These are phyloP conservation scores for Colletotrichum phormii DNA, from an alignment of 2,329 filamentous ascomycete species.

Conservation along the genomic window DNA sequence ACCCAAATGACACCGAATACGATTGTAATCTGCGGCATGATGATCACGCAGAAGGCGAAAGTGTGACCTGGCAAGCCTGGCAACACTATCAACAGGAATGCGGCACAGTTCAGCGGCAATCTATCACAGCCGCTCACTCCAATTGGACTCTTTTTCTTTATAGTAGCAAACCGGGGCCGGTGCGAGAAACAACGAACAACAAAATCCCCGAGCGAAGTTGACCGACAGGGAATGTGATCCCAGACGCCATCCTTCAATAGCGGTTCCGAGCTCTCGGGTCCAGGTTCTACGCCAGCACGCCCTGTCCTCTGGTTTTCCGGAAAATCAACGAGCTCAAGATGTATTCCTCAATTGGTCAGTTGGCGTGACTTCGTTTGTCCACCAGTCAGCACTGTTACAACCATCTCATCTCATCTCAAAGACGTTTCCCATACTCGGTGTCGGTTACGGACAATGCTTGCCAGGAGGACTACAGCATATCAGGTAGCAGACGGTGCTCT, in stretches of 20 bases:
- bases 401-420: not conserved
- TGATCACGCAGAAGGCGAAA: slow-evolving; percentile 1
- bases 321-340: not conserved
- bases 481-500: not conserved
- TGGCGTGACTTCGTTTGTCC: not conserved
- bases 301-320: not conserved
- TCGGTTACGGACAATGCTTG: not conserved
- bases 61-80: not conserved
- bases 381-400: not conserved
- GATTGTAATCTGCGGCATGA: slow-evolving; percentile 11
- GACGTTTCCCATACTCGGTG: not conserved
- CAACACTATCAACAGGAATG: not conserved
- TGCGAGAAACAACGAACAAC: slow-evolving; percentile 2
- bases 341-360: not conserved
- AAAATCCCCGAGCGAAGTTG: slow-evolving; percentile 29
- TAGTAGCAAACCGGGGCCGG: slow-evolving; percentile 15
- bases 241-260: slow-evolving; percentile 21
- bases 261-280: slow-evolving; percentile 29
- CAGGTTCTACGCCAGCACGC: slow-evolving; percentile 5
- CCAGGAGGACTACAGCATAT: not conserved
- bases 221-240: slow-evolving; percentile 16
- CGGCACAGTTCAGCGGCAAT: slow-evolving; percentile 11
- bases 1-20: not conserved
- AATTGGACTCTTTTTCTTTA: slow-evolving; percentile 16
- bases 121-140: not conserved